Evolutionary conservation across 2,329 filamentous ascomycete genomes (phyloP), one percentile per base, ranked within the genome.

Genomic region (Hypoxylon sp.): DNA sequence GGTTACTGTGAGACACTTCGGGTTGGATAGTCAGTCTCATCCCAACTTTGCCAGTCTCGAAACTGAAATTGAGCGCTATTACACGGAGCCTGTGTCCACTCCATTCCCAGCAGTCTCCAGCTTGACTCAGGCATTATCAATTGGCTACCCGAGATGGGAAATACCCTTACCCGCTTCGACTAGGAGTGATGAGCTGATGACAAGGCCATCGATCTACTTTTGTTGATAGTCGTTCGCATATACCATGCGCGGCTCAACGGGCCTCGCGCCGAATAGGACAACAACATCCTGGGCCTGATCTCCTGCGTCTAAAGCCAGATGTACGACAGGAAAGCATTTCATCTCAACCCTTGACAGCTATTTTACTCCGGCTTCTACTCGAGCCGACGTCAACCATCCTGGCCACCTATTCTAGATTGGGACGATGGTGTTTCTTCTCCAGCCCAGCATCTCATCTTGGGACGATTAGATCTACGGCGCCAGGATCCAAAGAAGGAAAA

Each of bases 21-120:
- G 53, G 75, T 76, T 63, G 68, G 74, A 76, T 76, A 58, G 69
- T 57, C 73, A 64, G 75, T 76, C 75, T 76, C 75, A 75, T 76
- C 74, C 68, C 67, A 71, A 73, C 71, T 72, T 75, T 34, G 2
- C 50, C 70, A 46, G 68, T 74, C 71, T 73, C 74, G 69, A 70
- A 55, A 63, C 55, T 46, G 60, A 67, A 65, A 65, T 51, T 66
- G 69, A 69, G 63, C 66, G 65, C 63, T 65, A 70, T 69, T 61
- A 58, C 57, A 58, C 50, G 53, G 57, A 49, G 56, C 46, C 13
- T 23, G 38, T 60, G 53, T 60, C 65, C 61, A 69, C 65, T 60
- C 53, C 5, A 6, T 32, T 19, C 41, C 58, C 46, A 51, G 45
- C 34, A 50, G 21, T 51, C 48, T n/a, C 21, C 55, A 43, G 30